These are phyloP conservation scores for Lepidium didymum DNA, from an alignment of 345 rosid species.

Conservation along the genomic window DNA sequence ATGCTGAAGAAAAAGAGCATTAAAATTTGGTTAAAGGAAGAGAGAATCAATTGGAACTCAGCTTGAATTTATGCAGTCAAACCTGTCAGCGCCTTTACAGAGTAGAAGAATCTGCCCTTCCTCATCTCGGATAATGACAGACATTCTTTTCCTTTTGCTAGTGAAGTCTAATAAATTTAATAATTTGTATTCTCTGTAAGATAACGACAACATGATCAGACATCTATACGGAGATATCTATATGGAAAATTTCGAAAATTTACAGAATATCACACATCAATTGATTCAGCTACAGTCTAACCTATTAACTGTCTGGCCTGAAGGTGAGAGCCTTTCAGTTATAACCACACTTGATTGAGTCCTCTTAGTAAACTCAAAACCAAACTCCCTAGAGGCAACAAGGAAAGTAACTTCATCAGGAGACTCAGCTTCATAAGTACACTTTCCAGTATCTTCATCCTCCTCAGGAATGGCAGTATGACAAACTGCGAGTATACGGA, in stretches of 20 bases:
- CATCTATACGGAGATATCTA: background rate
- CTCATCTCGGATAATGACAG: conserved; percentile 56
- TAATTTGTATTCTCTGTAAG: conserved; percentile 62
- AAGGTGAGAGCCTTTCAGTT: conserved; percentile 38
- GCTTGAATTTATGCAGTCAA: conserved; percentile 5
- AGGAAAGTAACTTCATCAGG: conserved; percentile 80
- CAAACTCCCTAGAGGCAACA: conserved; percentile 68
- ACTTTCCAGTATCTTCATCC: conserved; percentile 40
- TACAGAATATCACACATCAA: background rate
- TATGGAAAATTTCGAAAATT: background rate
- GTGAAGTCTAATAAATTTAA: conserved; percentile 63
- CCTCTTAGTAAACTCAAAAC: conserved; percentile 55
- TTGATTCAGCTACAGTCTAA: conserved; percentile 10
- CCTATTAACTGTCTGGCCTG: conserved; percentile 47
- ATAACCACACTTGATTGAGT: conserved; percentile 56
- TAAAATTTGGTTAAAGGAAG: background rate
- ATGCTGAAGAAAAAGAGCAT: conserved; percentile 38
- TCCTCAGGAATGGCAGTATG: conserved; percentile 63
- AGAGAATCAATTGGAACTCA: background rate
- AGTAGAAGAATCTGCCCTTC: conserved; percentile 60
- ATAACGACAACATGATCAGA: background rate
- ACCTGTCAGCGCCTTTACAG: conserved; percentile 94
- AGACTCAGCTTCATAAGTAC: conserved; percentile 79
- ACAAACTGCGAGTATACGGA: conserved; percentile 61
- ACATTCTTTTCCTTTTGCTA: conserved; percentile 78